Percentiles rank a stretch among this genome's conserved stretches.
Conservation (phyloP, 345 rosid genomes). For the Aethionema arabicum region DNA sequence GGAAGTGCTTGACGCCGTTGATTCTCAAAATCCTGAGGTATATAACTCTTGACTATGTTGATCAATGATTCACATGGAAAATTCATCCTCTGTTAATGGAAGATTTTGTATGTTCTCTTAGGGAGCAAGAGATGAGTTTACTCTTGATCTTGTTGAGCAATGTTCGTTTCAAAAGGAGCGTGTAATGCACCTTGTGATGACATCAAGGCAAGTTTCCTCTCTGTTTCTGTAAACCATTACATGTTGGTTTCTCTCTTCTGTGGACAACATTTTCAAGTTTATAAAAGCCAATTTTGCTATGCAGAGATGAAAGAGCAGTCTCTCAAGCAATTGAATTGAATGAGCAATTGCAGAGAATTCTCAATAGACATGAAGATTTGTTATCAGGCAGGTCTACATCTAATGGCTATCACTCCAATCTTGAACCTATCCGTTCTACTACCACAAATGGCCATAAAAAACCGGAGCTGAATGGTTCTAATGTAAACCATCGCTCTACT, state of each 20-base stretch:
- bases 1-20: slow-evolving; percentile 88
- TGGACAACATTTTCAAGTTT: slow-evolving; percentile 12
- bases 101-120: slow-evolving; percentile 31
- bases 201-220: slow-evolving; percentile 62
- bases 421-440: slow-evolving; percentile 39
- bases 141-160: slow-evolving; percentile 98
- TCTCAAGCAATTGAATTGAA: slow-evolving; percentile 91
- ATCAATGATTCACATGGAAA: background rate
- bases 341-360: slow-evolving; percentile 85
- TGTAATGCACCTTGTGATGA: slow-evolving; percentile 86
- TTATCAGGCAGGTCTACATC: slow-evolving; percentile 47
- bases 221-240: slow-evolving; percentile 4
- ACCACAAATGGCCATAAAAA: slow-evolving; percentile 41
- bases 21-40: slow-evolving; percentile 83
- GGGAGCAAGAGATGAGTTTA: slow-evolving; percentile 90
- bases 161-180: slow-evolving; percentile 97
- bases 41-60: slow-evolving; percentile 12
- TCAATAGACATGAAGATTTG: slow-evolving; percentile 72
- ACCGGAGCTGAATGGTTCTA: slow-evolving; percentile 34
- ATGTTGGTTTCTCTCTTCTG: slow-evolving; percentile 7
- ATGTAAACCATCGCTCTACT: background rate
- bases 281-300: slow-evolving; percentile 18
- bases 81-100: background rate
- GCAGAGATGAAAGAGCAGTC: slow-evolving; percentile 81
- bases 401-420: slow-evolving; percentile 30